Percentiles rank a stretch among this genome's conserved stretches.
Evolutionary conservation across 495 filamentous ascomycete species (phyloP).

Genomic region (Lepidopterella palustris): DNA sequence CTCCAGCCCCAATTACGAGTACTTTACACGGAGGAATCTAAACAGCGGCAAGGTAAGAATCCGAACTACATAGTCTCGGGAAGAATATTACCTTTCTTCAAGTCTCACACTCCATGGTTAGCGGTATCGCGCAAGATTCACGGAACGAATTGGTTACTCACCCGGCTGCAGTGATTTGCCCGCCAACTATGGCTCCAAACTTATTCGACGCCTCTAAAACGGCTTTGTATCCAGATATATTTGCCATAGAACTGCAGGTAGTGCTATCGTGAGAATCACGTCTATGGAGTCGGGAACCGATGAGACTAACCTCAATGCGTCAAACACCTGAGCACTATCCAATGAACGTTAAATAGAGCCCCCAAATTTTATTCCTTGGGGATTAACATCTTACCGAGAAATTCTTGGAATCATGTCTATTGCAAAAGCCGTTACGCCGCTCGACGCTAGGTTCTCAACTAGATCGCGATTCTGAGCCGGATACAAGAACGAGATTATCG

Average conservation of each 20-base stretch:
- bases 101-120: no score
- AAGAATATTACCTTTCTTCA: slow-evolving; percentile 23
- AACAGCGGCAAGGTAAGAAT: not conserved
- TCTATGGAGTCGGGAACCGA: not conserved
- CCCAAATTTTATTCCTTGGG: no score
- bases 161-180: slow-evolving; percentile 80
- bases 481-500: slow-evolving; percentile 69
- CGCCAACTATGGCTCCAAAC: slow-evolving; percentile 74
- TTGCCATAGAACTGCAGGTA: slow-evolving; percentile 75
- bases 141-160: no score
- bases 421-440: slow-evolving; percentile 62
- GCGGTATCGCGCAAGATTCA: no score
- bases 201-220: slow-evolving; percentile 75
- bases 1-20: slow-evolving; percentile 74
- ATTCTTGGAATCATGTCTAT: slow-evolving; percentile 84
- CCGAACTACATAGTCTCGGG: no score
- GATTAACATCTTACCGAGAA: no score
- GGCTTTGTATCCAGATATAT: slow-evolving; percentile 82
- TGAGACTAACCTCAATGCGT: slow-evolving; percentile 62
- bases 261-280: not conserved
- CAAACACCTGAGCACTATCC: slow-evolving; percentile 74
- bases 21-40: slow-evolving; percentile 78
- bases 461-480: slow-evolving; percentile 63
- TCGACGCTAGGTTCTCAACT: slow-evolving; percentile 59
- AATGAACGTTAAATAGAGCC: no score